Evolutionary conservation across 352 stramenopile species (phyloP), one percentile per base, ranked within the genome.

Genomic region (Globisporangium polare): DNA sequence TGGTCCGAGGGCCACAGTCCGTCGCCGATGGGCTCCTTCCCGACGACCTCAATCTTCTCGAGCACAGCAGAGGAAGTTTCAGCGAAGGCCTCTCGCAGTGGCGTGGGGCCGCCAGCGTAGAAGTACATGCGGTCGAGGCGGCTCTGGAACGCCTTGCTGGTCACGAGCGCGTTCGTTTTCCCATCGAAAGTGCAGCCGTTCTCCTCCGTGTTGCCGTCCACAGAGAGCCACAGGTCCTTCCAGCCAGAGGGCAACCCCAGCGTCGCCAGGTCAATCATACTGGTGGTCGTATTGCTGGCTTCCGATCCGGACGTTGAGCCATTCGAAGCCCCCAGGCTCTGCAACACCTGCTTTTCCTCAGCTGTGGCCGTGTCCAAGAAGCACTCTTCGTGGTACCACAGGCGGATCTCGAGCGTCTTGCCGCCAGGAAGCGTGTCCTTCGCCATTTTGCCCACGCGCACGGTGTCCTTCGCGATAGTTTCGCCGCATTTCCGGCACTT

Each of bases 111-210:
- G 1, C 66, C 66, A 0, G 74, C 60, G 57, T 83, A 88, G 29
- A 84, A 89, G 61, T 89, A 91, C 59, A 90, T 87, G 26, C 83
- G 81, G 45, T 93, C 83, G 24, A 93, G 68, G 13, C 83, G 83
- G 63, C 81, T 93, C 18, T 74, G 83, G 49, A 86, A 89, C 3
- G 78, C 69, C 37, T 65, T 71, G 65, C 78, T 90, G 37, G 68
- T 68, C 53, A 93, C 82, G 54, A 91, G 56, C 0, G 56, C 64
- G 49, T 93, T 93, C 7, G 60, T 64, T 35, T 74, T 74, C 20
- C 80, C 83, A 46, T 93, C 83, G 53, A 88, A 93, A 22, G 83
- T 93, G 65, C 73, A 82, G 0, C 83, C 83, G 20, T 93, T 93
- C 46, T 86, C 72, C 56, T 93, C 81, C 2, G 83, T 88, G 41